These are phyloP conservation scores for Royoungia palumana DNA, from an alignment of 768 basidiomycete genomes.

Conservation along the genomic window DNA sequence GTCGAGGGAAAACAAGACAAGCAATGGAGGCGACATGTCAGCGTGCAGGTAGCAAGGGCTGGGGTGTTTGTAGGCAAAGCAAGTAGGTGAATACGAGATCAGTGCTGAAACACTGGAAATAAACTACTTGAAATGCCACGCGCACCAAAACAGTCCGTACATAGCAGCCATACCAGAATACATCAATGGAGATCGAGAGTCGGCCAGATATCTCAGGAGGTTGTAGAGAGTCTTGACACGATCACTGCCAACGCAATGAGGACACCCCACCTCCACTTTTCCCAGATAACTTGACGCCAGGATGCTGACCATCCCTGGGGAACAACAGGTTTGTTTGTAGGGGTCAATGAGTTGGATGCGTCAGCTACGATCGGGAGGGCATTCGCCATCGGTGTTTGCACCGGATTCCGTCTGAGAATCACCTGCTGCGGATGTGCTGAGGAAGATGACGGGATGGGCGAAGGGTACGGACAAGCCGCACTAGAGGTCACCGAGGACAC, in stretches of 20 bases:
- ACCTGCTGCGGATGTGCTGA: conserved; percentile 21
- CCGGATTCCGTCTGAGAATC: conserved; percentile 15
- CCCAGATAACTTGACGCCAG: conserved; percentile 68
- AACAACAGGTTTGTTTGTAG: conserved; percentile 28
- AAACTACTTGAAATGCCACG: conserved; percentile 15
- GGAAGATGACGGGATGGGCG: conserved; percentile 18
- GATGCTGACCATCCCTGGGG: conserved; percentile 54
- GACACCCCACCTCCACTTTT: conserved; percentile 84
- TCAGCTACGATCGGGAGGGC: conserved; percentile 12
- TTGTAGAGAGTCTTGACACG: conserved; percentile 70
- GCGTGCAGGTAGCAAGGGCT: conserved; percentile 9
- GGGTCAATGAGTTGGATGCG: conserved; percentile 18
- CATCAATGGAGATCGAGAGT: background rate
- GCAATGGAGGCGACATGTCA: conserved; percentile 5
- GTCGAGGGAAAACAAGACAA: conserved; percentile 9
- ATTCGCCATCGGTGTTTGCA: conserved; percentile 18
- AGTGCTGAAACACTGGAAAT: conserved; percentile 10
- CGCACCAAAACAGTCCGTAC: conserved; percentile 19
- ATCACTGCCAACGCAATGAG: conserved; percentile 75
- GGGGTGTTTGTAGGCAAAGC: conserved; percentile 9
- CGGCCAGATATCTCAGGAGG: conserved; percentile 22
- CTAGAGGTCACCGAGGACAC: conserved; percentile 22
- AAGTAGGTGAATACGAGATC: conserved; percentile 11
- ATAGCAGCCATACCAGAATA: conserved; percentile 13
- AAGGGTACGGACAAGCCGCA: conserved; percentile 13